Conservation (phyloP, 2,329 filamentous ascomycete species). For the Teratosphaeria nubilosa region DNA sequence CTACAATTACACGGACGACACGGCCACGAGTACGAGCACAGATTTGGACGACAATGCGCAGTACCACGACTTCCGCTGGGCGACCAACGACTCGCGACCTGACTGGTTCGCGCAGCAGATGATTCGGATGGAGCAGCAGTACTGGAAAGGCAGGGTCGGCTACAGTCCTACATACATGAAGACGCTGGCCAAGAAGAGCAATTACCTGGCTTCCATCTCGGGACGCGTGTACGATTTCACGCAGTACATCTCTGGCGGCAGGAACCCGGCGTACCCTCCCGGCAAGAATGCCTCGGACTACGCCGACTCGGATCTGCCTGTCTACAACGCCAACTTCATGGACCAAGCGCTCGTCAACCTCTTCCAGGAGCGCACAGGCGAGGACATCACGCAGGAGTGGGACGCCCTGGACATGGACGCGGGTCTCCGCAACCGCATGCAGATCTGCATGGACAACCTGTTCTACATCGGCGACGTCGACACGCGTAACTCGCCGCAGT, state of each 20-base stretch:
- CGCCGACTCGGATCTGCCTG: slow-evolving; percentile 25
- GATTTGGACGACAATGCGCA: slow-evolving; percentile 58
- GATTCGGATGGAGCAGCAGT: slow-evolving; percentile 63
- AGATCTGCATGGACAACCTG: slow-evolving; percentile 78
- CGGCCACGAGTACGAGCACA: slow-evolving; percentile 45
- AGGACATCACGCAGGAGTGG: slow-evolving; percentile 79
- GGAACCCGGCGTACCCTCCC: slow-evolving; percentile 48
- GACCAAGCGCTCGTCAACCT: slow-evolving; percentile 60
- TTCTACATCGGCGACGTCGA: slow-evolving; percentile 92
- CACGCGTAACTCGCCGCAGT: slow-evolving; percentile 75
- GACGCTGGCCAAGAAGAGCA: slow-evolving; percentile 42
- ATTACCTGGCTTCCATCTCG: slow-evolving; percentile 67
- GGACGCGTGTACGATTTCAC: slow-evolving; percentile 81
- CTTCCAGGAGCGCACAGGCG: slow-evolving; percentile 65
- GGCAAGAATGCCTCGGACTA: slow-evolving; percentile 33
- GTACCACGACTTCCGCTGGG: slow-evolving; percentile 90
- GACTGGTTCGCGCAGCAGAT: slow-evolving; percentile 94
- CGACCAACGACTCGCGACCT: slow-evolving; percentile 67
- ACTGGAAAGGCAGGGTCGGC: slow-evolving; percentile 77
- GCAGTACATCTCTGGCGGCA: slow-evolving; percentile 67
- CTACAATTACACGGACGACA: slow-evolving; percentile 62
- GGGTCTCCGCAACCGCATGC: slow-evolving; percentile 56
- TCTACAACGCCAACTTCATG: slow-evolving; percentile 61
- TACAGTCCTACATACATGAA: slow-evolving; percentile 70
- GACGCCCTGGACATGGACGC: slow-evolving; percentile 53